phyloP scores from a whole-genome alignment of 257 asterid species.

The Verbascum thapsus region DNA sequence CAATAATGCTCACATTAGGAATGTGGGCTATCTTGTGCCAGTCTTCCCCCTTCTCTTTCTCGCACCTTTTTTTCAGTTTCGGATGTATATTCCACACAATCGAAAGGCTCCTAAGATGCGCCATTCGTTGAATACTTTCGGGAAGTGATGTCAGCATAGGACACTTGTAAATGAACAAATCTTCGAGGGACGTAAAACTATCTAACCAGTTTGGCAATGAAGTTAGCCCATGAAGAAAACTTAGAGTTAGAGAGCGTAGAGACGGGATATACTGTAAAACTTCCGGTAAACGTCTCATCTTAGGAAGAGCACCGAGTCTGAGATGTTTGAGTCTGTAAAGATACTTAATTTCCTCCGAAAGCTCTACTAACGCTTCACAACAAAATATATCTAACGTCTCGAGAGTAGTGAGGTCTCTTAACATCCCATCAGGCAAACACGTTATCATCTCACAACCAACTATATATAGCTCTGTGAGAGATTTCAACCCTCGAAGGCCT shows the following conservation, averaged over 20 bases:
- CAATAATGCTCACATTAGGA: neutral
- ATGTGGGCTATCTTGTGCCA: conserved; percentile 36
- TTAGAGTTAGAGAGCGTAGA: too few relatives aligned
- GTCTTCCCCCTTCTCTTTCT: conserved; percentile 36
- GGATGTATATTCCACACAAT: neutral
- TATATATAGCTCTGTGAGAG: neutral
- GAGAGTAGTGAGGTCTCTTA: conserved; percentile 15
- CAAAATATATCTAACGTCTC: neutral
- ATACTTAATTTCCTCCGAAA: conserved; percentile 3
- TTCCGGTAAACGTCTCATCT: too few relatives aligned
- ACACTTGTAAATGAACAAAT: neutral
- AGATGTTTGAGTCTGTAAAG: neutral
- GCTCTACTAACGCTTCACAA: conserved; percentile 22
- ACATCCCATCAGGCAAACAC: conserved; percentile 11
- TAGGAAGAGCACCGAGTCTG: neutral
- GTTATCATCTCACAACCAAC: neutral
- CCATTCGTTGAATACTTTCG: conserved; percentile 17
- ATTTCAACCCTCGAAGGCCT: neutral
- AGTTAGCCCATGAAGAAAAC: too few relatives aligned
- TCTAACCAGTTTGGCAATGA: conserved; percentile 3
- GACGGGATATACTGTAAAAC: too few relatives aligned
- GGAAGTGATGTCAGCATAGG: conserved; percentile 32
- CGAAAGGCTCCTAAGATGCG: conserved; percentile 9
- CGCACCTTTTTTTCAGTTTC: conserved; percentile 26
- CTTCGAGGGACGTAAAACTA: conserved; percentile 5